Evolutionary conservation across 1,284 basidiomycete genomes (phyloP), one percentile per base, ranked within the genome.

Genomic region (Phellinidium pouzarii): DNA sequence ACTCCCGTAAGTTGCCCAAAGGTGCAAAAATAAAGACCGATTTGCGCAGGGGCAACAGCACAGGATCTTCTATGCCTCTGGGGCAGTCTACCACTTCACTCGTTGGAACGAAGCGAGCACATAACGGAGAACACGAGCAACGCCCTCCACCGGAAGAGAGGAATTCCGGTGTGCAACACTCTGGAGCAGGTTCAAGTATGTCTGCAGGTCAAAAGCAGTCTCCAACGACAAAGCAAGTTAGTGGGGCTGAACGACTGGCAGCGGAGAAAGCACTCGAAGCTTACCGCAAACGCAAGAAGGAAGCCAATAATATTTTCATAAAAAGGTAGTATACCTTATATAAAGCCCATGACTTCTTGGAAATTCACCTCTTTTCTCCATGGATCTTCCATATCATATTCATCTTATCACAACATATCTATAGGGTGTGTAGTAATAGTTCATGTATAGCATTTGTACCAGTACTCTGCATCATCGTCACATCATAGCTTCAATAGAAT

Each of bases 231-330:
- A 37, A 36, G 17, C 2, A 29, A 17, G 43, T 48, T 25, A 41
- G 41, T 3, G 29, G 44, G 20, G 29, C n/a, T 7, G 20, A 26
- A 17, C 25, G 27, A 12, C 9, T 14, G 29, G 19, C 37, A 7
- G 50, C 54, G 7, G 22, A 45, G 23, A 56, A 31, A 31, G 44
- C 46, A n/a, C 46, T 52, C 8, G 46, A 52, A 22, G 44, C 46
- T 19, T 52, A 36, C 9, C 22, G 25, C 23, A 56, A 26, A 49
- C 54, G 50, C 38, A 56, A 56, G 20, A 52, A 52, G 34, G n/a
- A 56, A n/a, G 34, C 49, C 19, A 52, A 41, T 23, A 52, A 49
- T 45, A 27, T 43, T n/a, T 56, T 56, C 29, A 52, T 56, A 4
- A 56, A 52, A 34, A 34, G 45, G 4, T 51, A 36, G 41, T 34